Evolutionary conservation across 169 alveolate genomes (phyloP), one percentile per base, ranked within the genome.

Genomic region (Plasmodium coatneyi): DNA sequence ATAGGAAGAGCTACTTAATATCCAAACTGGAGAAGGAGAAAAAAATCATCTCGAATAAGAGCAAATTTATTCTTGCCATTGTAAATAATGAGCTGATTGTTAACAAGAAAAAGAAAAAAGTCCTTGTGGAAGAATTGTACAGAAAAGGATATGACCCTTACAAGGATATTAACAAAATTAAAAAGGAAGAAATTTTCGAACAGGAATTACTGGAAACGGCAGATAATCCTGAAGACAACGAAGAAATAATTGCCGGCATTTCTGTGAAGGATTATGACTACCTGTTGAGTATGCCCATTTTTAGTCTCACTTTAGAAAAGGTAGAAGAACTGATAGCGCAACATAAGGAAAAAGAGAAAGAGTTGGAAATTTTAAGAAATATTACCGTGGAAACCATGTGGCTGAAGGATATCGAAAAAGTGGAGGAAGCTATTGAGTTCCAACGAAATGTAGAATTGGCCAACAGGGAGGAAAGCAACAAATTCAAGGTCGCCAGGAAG

Each of bases 271-370:
- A 97, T 92, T 99, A 96, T 96, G 99, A 99, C 95, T 99, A 99
- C 92, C 96, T 99, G 84, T 97, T 98, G 49, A 97, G 98, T 49
- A 98, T 98, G 99, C 99, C 99, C 30, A 96, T 99, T 84, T 98
- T 99, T 98, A 97, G 98, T 70, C 97, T 99, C 34, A 98, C 99
- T 7, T 96, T 96, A 12, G 99, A 99, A 94, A 98, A 96, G 93
- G 99, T 99, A 56, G 98, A 97, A 82, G 97, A 97, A 30, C 96
- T 98, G 22, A 76, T 97, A 56, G 80, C 95, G 10, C 96, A 96
- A 32, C 95, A 60, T 49, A 80, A 79, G 28, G 95, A 92, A 41
- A 95, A 93, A 86, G 96, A 93, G 84, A 54, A 46, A 56, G 96
- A 92, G 39, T 84, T 96, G 70, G 96, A 93, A 84, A 92, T 52